These are phyloP conservation scores for Hypomyces rosellus DNA, from an alignment of 2,329 filamentous ascomycete genomes.

Conservation along the genomic window DNA sequence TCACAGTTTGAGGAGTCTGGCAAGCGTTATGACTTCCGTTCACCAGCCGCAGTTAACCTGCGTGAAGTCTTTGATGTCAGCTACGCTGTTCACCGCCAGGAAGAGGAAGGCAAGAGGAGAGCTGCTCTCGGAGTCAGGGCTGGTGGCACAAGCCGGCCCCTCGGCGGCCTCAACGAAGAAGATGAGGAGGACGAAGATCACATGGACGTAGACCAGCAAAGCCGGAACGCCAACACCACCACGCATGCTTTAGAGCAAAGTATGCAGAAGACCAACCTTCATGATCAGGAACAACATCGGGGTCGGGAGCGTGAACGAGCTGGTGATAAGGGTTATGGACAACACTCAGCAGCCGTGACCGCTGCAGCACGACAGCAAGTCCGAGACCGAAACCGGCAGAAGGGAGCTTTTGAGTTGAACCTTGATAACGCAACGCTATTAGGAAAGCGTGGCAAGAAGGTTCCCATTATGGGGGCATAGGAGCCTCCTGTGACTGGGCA, in stretches of 20 bases:
- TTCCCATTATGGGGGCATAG: conserved; percentile 38
- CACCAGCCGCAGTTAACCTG: conserved; percentile 87
- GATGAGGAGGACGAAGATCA: conserved; percentile 55
- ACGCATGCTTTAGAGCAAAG: conserved; percentile 76
- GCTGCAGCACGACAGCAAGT: conserved; percentile 79
- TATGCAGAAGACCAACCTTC: conserved; percentile 75
- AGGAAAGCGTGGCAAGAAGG: conserved; percentile 59
- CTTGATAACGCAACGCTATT: conserved; percentile 86
- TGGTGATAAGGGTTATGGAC: conserved; percentile 69
- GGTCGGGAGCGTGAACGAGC: conserved; percentile 29
- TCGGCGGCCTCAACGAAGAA: conserved; percentile 64
- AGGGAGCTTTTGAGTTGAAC: conserved; percentile 85
- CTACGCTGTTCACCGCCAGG: conserved; percentile 95
- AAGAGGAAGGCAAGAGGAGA: conserved; percentile 88
- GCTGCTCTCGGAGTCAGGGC: conserved; percentile 73
- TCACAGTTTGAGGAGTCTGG: conserved; percentile 50
- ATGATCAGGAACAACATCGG: conserved; percentile 36
- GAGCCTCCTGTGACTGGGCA: conserved; percentile 8
- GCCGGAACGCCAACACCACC: conserved; percentile 37
- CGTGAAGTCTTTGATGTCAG: conserved; percentile 96
- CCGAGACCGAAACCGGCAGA: conserved; percentile 57
- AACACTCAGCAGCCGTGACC: conserved; percentile 79
- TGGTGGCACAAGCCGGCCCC: conserved; percentile 51
- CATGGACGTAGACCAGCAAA: conserved; percentile 59
- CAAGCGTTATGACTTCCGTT: conserved; percentile 84